Evolutionary conservation across 2,329 filamentous ascomycete species (phyloP).

Genomic region (Xylaria arbuscula): DNA sequence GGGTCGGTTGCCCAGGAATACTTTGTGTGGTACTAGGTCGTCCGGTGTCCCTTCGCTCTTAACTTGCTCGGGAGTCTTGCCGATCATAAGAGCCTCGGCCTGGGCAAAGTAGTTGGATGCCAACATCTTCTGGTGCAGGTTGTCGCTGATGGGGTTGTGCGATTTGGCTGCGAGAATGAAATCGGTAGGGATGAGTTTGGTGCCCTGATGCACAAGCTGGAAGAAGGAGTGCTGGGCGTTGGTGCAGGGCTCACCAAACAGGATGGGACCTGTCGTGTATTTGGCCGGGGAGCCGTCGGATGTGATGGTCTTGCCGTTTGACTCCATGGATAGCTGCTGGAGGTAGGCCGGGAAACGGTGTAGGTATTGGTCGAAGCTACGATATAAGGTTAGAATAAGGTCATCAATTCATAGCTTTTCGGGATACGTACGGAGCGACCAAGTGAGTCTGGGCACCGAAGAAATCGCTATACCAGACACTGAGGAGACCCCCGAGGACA

Average conservation of each 20-base stretch:
- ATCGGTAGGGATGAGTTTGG: slow-evolving; percentile 97
- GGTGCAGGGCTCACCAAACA: slow-evolving; percentile 98
- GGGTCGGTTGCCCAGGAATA: slow-evolving; percentile 96
- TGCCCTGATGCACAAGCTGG: slow-evolving; percentile 98
- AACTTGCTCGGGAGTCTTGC: slow-evolving; percentile 84
- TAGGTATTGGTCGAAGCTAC: slow-evolving; percentile 96
- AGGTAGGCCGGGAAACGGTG: slow-evolving; percentile 99
- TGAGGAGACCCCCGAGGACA: slow-evolving; percentile 88
- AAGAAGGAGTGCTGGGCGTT: slow-evolving; percentile 99
- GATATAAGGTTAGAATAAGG: slow-evolving; percentile 3
- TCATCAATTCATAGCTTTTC: not conserved
- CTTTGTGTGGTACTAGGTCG: slow-evolving; percentile 94
- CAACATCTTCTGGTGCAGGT: slow-evolving; percentile 96
- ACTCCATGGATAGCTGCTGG: slow-evolving; percentile 99
- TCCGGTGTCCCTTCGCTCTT: slow-evolving; percentile 78
- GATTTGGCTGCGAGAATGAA: slow-evolving; percentile 97
- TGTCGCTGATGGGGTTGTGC: slow-evolving; percentile 92
- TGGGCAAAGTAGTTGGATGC: slow-evolving; percentile 93
- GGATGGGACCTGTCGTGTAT: slow-evolving; percentile 95
- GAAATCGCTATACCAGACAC: slow-evolving; percentile 99
- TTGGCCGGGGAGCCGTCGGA: slow-evolving; percentile 89
- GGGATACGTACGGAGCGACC: slow-evolving; percentile 81
- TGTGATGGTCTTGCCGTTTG: slow-evolving; percentile 97
- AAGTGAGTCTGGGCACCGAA: slow-evolving; percentile 98
- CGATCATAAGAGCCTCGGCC: slow-evolving; percentile 89